Base-by-base conservation (phyloP, 257 asterid species). In the Lithospermum erythrorhizon region DNA sequence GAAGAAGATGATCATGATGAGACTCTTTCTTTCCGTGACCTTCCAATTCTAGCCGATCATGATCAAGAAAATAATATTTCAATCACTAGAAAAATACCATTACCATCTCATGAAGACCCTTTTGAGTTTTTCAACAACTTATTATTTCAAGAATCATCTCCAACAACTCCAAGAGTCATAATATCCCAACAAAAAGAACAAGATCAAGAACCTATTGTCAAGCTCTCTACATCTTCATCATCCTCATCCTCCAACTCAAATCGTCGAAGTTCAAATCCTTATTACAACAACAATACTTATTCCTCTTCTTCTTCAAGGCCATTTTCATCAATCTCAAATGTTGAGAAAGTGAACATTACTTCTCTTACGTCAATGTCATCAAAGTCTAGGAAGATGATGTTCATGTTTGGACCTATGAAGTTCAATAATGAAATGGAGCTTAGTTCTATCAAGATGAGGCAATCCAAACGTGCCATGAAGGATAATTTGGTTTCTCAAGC, bases 351-450 rank as follows among this genome's bases (percentile, higher is more conserved):
- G 71, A 87, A 78, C 70, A 71, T 84, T 58, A 78, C 74, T 19
- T 62, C 83, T 21, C 76, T 87, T 68, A 82, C 95, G 7, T 78
- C 95, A 21, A 87, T 87, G 94, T 79, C 90, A 13, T 70, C 80
- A 1, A 84, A 77, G 70, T 87, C 94, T 0, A 73, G 79, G 57
- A 55, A 85, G 68, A 68, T 78, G 66, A 84, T 81, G 95, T 84
- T 81, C 63, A 87, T 87, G 94, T 84, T 84, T 37, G 90, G 90
- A 57, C 88, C 87, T 16, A 81, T 84, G 64, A 87, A 80, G 75
- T 87, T 87, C 67, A 79, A 73, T 70, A 87, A 90, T 3, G 95
- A 87, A 78, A 87, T 87, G 95, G 95, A 84, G 59, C 68, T 87
- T 6, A 68, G 82, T 51, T 84, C 75, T 45, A 82, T 87, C 60